Conservation (phyloP, 495 filamentous ascomycete species). For the Aspergillus campestris region DNA sequence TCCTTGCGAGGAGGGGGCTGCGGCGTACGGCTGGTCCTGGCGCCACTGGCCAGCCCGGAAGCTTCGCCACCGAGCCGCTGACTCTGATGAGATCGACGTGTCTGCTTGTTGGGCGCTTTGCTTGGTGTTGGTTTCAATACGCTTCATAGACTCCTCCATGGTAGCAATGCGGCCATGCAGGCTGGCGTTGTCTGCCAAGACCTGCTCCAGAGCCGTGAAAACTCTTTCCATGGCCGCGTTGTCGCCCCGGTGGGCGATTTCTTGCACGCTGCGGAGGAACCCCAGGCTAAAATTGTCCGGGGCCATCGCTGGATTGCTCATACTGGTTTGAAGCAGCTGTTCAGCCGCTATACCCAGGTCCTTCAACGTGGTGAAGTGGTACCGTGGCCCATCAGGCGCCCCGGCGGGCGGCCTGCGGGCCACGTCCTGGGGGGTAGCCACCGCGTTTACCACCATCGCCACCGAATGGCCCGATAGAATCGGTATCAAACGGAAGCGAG, state of each 20-base stretch:
- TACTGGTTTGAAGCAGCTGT: neutral
- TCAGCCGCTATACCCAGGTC: neutral
- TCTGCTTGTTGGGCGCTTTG: neutral
- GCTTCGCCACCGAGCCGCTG: neutral
- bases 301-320: neutral
- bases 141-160: too few species aligned
- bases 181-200: neutral
- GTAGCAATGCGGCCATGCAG: neutral
- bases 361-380: too few species aligned
- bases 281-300: neutral
- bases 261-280: neutral
- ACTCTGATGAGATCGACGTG: neutral
- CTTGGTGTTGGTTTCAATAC: too few species aligned
- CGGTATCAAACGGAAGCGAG: too few species aligned
- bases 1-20: neutral
- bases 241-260: too few species aligned
- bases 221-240: too few species aligned
- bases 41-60: too few species aligned
- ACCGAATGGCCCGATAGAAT: too few species aligned
- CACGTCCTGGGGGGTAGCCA: constrained; percentile 1
- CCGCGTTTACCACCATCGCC: too few species aligned
- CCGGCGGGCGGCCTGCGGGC: neutral
- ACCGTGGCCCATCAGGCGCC: neutral
- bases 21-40: too few species aligned
- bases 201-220: neutral